Base-by-base conservation (phyloP, 495 filamentous ascomycete species). In the Aspergillus sparsus region DNA sequence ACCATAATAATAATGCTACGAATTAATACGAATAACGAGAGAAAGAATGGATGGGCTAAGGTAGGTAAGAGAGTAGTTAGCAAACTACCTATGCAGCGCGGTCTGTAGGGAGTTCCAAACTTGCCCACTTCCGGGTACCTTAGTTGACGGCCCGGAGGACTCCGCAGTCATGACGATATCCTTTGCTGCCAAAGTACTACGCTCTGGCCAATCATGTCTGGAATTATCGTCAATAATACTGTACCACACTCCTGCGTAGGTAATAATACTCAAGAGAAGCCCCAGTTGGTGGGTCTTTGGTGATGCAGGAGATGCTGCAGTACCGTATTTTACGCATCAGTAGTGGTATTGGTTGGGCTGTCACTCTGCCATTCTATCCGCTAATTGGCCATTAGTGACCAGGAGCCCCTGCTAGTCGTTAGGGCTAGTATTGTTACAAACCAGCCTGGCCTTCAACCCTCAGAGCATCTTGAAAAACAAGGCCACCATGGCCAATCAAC, bases 351-450 rank as follows among this genome's bases (percentile, higher is more conserved):
- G 16, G 15, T 12, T 8, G 32, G 12, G 42, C 55, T 37, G 55
- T 49, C 55, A 49, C 8, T 1, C 9, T 13, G 0, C 9, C 21
- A 15, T 37, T 10, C n/a, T 7, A 2, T 21, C 13, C 7, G 13
- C 32, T 13, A 6, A 44, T 59, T 59, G 57, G 57, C 5, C 16
- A 12, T 1, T 5, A 7, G 4, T 1, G 32, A 27, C 39, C 49
- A 39, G 41, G 57, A 11, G 7, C 39, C 53, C 49, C 49, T 46
- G 57, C 39, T 53, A 45, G 37, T 18, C n/a, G 57, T 53, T 4
- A 5, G n/a, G 21, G 5, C 45, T 18, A 1, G 32, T 53, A 52
- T 35, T 35, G 18, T 49, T 50, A 21, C 5, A 27, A 12, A n/a
- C n/a, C n/a, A n/a, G n/a, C n/a, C n/a, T 27, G 21, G 21, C 21